A percentile compares a stretch with the other conserved stretches of the same genome.
Evolutionary conservation across 2,329 filamentous ascomycete species (phyloP).

Genomic region (Corniculantispora saksenae): DNA sequence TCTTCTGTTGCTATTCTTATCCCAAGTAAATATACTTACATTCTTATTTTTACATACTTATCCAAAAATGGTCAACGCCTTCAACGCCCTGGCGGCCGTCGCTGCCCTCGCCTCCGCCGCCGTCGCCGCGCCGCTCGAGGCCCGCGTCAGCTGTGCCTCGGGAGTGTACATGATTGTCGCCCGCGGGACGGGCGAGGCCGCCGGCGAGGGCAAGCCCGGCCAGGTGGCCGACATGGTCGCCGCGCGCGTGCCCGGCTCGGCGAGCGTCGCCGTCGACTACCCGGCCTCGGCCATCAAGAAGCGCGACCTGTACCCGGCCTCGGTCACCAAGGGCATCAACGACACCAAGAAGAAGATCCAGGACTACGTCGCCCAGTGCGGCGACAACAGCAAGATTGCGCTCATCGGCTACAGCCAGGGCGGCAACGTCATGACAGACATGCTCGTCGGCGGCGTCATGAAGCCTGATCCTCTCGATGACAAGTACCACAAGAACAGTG

Average conservation of each 20-base stretch:
- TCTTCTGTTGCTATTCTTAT: too few species aligned
- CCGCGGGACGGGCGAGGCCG: slow-evolving; percentile 18
- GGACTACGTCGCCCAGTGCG: slow-evolving; percentile 19
- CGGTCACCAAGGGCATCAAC: slow-evolving; percentile 17
- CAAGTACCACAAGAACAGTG: slow-evolving; percentile 19
- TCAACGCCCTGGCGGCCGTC: slow-evolving; percentile 4
- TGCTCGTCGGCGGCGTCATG: slow-evolving; percentile 18
- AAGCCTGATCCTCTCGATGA: slow-evolving; percentile 20
- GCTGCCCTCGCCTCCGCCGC: slow-evolving; percentile 1
- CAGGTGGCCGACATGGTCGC: slow-evolving; percentile 15
- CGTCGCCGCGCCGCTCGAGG: too few species aligned
- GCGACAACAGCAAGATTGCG: slow-evolving; percentile 15
- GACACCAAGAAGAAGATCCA: slow-evolving; percentile 20
- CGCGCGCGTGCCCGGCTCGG: slow-evolving; percentile 15
- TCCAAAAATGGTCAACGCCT: background rate
- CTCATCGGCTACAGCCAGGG: slow-evolving; percentile 21
- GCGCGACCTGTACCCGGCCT: slow-evolving; percentile 15
- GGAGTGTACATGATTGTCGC: slow-evolving; percentile 22
- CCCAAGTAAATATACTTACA: too few species aligned
- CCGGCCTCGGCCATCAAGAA: slow-evolving; percentile 13
- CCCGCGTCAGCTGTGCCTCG: slow-evolving; percentile 13
- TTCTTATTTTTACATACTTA: too few species aligned
- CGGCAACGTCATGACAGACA: slow-evolving; percentile 21
- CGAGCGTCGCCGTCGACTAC: slow-evolving; percentile 21
- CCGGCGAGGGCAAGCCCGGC: slow-evolving; percentile 15